Evolutionary conservation across 176 grass and related monocot genomes (phyloP), one percentile per base, ranked within the genome.

Genomic region (Raddia distichophylla): DNA sequence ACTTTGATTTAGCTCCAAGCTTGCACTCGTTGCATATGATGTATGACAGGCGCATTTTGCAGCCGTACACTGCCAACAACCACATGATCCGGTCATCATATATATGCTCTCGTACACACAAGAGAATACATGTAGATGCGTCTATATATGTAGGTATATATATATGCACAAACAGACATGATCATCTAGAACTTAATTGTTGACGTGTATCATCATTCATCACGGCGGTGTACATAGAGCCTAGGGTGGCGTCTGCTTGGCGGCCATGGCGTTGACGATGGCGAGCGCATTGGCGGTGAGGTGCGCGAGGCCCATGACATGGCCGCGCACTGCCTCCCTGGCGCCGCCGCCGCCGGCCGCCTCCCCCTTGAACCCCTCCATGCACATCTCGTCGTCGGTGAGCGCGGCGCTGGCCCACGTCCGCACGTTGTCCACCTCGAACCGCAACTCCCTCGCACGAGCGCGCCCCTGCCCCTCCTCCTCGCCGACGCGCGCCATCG

Each of bases 351-450:
- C 72, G 45, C 68, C 75, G 40, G 78, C 77, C 0, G 57, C 57
- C 77, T 76, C 72, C 7, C n/a, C 40, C 51, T 9, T 74, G 76
- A 97, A 90, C 46, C 89, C 91, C 0, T 97, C 94, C 82, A 94
- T 67, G 84, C 94, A 97, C 61, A 82, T 94, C 86, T 87, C 74
- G 64, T 85, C 86, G 60, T 97, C 82, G 10, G 94, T 97, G 57
- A 97, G 77, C 57, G 94, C 94, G 4, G 94, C 91, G 86, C 94
- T 97, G 37, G 92, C 89, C 94, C 94, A 97, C 33, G 94, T 91
- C 82, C 87, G 84, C 72, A 91, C 84, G 85, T 50, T 91, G 74
- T 84, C 71, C 63, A 97, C 78, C 76, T 87, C 61, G 75, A 91
- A 89, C 64, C 74, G 74, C 3, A 64, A 42, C 55, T 15, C 10